These are phyloP conservation scores for Nakazawaea siamensis DNA, from an alignment of 805 yeast species.

Conservation along the genomic window DNA sequence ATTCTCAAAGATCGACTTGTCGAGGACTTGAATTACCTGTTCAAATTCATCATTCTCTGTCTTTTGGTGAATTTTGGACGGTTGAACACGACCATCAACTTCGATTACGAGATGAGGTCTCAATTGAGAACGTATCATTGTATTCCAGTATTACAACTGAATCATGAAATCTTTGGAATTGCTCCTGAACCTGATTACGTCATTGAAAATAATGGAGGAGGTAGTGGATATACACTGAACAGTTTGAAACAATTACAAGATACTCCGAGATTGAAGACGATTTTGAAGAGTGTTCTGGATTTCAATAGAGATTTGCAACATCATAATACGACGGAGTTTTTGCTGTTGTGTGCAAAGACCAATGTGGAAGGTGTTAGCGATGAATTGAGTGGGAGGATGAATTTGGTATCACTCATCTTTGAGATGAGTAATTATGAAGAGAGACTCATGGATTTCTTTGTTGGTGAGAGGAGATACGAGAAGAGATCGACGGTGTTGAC, in stretches of 20 bases:
- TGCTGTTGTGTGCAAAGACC: conserved; percentile 20
- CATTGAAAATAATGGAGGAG: conserved; percentile 17
- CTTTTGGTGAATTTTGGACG: conserved; percentile 86
- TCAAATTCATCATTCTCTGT: conserved; percentile 36
- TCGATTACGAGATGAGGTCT: conserved; percentile 92
- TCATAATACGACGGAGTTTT: conserved; percentile 37
- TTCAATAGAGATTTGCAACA: conserved; percentile 42
- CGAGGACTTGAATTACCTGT: conserved; percentile 35
- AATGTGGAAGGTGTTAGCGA: conserved; percentile 7
- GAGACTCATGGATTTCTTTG: conserved; percentile 32
- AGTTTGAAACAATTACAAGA: conserved; percentile 82
- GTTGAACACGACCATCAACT: conserved; percentile 90
- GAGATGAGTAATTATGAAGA: conserved; percentile 58
- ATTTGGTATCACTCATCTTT: conserved; percentile 52
- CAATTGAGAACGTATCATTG: conserved; percentile 90
- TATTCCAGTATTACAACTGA: conserved; percentile 80
- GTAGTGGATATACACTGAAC: conserved; percentile 24
- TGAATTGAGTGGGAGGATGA: conserved; percentile 3
- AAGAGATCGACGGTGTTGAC: conserved; percentile 33
- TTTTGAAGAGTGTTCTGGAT: conserved; percentile 82
- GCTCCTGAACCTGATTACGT: conserved; percentile 8
- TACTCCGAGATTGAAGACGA: conserved; percentile 87
- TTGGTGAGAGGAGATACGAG: conserved; percentile 12
- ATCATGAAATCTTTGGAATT: conserved; percentile 27
- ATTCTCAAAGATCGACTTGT: conserved; percentile 75